Base-by-base conservation (phyloP, 345 rosid genomes). In the Psidium friedrichsthalianum region DNA sequence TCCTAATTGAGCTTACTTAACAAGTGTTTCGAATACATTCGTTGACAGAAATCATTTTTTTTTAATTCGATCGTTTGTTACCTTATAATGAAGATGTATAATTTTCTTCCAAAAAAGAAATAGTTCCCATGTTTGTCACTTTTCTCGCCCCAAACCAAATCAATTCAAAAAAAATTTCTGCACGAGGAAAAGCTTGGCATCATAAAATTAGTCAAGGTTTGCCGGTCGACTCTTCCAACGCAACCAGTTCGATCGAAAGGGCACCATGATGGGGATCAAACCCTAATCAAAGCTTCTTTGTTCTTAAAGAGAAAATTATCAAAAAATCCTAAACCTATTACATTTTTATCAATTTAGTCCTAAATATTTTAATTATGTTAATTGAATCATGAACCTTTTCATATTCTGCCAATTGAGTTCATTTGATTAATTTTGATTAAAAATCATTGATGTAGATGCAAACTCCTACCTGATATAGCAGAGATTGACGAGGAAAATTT, bases 21-120 rank as follows among this genome's bases (percentile, higher is more conserved):
- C 47, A 15, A 0, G 0, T 7, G 13, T 69, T 69, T 69, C 47
- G 21, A 69, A 36, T 44, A 0, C 47, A 32, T 36, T 36, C 11
- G 8, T 61, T 14, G 32, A 59, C 6, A 1, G 16, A 8, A 64
- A 29, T 64, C 1, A 49, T 10, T 64, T 29, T 7, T 3, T 29
- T 15, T 6, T 2, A 55, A 21, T 55, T 55, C 10, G 3, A 55
- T 55, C 9, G 1, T 55, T 55, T 49, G 24, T 55, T 55, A 21
- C 57, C 24, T 18, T 32, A 18, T 8, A 44, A 18, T 69, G 20
- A 36, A 69, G 47, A 69, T 36, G 18, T 59, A 13, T 59, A 16
- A 21, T 18, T 24, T 56, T 11, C 61, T 64, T 64, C 44, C 22
- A 69, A 69, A 36, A 69, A 69, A 10, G 10, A 69, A 69, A 69